Conservation (phyloP, 352 stramenopile species). For the Phytophthora tubulina region DNA sequence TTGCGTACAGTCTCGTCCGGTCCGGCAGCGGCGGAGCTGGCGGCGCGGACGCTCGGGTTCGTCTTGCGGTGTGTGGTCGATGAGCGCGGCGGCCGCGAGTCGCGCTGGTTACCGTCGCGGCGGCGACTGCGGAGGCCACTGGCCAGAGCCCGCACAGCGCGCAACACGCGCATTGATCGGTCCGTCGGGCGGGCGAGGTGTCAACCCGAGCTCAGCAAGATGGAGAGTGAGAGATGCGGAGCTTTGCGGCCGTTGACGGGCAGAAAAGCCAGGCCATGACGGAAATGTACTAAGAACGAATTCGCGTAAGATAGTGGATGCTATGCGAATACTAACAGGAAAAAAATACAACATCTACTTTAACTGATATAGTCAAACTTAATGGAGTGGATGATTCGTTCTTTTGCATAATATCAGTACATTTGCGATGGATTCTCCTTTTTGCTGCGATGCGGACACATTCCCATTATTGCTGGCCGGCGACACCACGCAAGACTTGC, state of each 20-base stretch:
- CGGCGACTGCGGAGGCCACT: slow-evolving; percentile 32
- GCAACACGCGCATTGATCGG: slow-evolving; percentile 34
- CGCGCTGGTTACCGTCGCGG: slow-evolving; percentile 12
- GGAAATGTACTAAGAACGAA: slow-evolving; percentile 4
- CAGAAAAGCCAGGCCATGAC: slow-evolving; percentile 20
- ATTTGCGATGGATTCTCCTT: slow-evolving; percentile 14
- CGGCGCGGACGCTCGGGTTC: slow-evolving; percentile 14
- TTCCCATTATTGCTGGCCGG: slow-evolving; percentile 1
- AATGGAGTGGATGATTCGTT: background rate
- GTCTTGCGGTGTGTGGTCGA: slow-evolving; percentile 15
- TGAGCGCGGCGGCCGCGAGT: slow-evolving; percentile 1
- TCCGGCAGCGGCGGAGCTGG: background rate
- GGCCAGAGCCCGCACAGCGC: slow-evolving; percentile 34
- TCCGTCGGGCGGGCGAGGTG: background rate
- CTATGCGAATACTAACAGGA: no score
- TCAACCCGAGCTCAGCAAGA: slow-evolving; percentile 16
- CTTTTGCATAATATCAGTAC: background rate
- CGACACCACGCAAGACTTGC: slow-evolving; percentile 13
- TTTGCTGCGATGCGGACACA: slow-evolving; percentile 12
- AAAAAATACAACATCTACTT: no score
- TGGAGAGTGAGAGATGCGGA: slow-evolving; percentile 34
- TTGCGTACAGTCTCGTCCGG: slow-evolving; percentile 68
- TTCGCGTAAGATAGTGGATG: no score
- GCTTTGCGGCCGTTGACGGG: slow-evolving; percentile 23
- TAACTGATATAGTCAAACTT: background rate